These are phyloP conservation scores for Phalaenopsis equestris DNA, from an alignment of 106 monocot species.

Conservation along the genomic window DNA sequence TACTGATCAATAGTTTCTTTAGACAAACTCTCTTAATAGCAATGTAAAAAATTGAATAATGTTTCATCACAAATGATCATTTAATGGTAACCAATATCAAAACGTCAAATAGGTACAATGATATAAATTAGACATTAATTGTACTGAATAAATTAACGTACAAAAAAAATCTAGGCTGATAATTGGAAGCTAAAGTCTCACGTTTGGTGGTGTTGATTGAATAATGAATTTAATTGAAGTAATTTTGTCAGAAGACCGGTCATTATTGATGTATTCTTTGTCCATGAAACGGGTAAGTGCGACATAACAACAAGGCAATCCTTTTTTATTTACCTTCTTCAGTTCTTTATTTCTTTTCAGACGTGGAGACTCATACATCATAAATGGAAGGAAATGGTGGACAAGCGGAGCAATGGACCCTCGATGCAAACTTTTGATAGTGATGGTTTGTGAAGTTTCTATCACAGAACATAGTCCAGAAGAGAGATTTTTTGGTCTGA, in stretches of 20 bases:
- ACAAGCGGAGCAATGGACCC: conserved; percentile 99
- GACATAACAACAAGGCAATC: neutral
- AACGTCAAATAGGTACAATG: too few species aligned
- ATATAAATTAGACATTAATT: too few species aligned
- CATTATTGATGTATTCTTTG: neutral
- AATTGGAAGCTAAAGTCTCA: neutral
- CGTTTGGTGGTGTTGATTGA: neutral
- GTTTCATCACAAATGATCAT: too few species aligned
- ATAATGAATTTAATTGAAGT: neutral
- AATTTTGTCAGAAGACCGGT: neutral
- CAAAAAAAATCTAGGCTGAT: neutral
- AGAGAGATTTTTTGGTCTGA: neutral
- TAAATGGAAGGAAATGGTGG: conserved; percentile 98
- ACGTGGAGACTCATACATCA: conserved; percentile 60
- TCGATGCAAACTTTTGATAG: conserved; percentile 79
- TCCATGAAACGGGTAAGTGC: neutral
- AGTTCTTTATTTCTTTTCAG: conserved; percentile 20
- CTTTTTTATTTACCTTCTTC: neutral
- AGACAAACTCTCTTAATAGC: too few species aligned
- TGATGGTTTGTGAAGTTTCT: conserved; percentile 59
- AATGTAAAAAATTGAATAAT: too few species aligned
- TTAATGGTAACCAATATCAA: too few species aligned
- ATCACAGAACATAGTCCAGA: neutral
- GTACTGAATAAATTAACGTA: too few species aligned
- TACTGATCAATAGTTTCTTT: too few species aligned